Evolutionary conservation across 129 eudicot genomes (phyloP).

Genomic region (Tanacetum coccineum): DNA sequence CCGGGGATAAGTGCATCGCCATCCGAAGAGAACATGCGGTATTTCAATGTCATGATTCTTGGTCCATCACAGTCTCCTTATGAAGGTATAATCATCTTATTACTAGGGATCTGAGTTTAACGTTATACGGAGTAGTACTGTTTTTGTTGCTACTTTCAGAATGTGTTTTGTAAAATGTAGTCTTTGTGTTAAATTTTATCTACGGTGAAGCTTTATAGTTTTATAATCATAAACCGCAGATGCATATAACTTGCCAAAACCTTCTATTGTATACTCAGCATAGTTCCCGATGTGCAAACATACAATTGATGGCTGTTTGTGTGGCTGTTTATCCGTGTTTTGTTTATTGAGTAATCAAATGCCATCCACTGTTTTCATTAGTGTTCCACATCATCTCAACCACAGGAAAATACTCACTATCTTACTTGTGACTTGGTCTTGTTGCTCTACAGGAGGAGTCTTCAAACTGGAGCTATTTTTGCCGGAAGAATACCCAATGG

Average conservation of each 20-base stretch:
- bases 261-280: not conserved
- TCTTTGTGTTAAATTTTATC: not conserved
- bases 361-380: no score
- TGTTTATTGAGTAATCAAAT: no score
- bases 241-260: not conserved
- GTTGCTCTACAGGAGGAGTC: conserved; percentile 17
- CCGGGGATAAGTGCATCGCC: conserved; percentile 99
- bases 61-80: conserved; percentile 97
- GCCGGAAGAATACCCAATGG: conserved; percentile 98
- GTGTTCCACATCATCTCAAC: no score
- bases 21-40: conserved; percentile 92
- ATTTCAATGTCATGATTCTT: conserved; percentile 92
- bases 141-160: not conserved
- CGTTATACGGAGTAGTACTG: not conserved
- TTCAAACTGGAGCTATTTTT: conserved; percentile 91
- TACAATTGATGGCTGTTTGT: not conserved
- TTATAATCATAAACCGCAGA: no score
- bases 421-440: no score
- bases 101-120: not conserved
- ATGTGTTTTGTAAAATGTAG: not conserved
- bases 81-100: conserved; percentile 51
- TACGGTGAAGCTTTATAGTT: not conserved
- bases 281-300: not conserved
- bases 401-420: no score
- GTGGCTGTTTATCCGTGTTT: not conserved